Evolutionary conservation across 164 flowering plant species (phyloP), one percentile per base, ranked within the genome.

Genomic region (Vitis labrusca): DNA sequence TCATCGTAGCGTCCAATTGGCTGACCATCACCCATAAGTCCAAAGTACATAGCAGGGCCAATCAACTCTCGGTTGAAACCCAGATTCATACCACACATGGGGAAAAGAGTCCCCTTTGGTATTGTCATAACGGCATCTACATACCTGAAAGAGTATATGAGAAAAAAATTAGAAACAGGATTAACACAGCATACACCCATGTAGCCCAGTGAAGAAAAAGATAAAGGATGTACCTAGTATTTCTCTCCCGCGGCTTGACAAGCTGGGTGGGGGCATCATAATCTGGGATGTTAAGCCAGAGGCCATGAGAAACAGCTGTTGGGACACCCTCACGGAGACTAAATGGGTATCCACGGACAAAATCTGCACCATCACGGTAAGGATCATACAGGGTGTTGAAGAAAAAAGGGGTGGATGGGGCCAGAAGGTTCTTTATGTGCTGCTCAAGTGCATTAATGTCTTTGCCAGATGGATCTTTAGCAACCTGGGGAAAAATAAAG

Each of bases 221-320:
- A 37, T 6, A 3, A 37, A 3, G 44, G 44, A 37, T 6, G 7
- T 74, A 89, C 92, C 97, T 82, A 0, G 85, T 84, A 81, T 91
- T 91, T 71, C 91, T 88, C 82, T 89, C 92, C 12, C 50, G 85
- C 55, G 93, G 96, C 84, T 91, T 90, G 64, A 90, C 93, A 67
- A 88, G 90, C 74, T 91, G 96, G 64, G 96, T 91, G 11, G 96
- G 96, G 11, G 97, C 93, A 81, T 91, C 97, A 72, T 89, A 91
- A 65, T 91, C 93, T 0, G 96, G 90, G 64, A 90, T 90, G 84
- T 90, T 90, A 68, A 90, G 85, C 94, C 94, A 90, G 15, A 90
- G 86, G 44, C 94, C 94, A 84, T 88, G 90, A 71, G 94, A 90
- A 58, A 90, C 91, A 62, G 93, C 96, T 3, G 93, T 89, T 17